These are phyloP conservation scores for Trametes cubensis DNA, from an alignment of 768 basidiomycete genomes.

Conservation along the genomic window DNA sequence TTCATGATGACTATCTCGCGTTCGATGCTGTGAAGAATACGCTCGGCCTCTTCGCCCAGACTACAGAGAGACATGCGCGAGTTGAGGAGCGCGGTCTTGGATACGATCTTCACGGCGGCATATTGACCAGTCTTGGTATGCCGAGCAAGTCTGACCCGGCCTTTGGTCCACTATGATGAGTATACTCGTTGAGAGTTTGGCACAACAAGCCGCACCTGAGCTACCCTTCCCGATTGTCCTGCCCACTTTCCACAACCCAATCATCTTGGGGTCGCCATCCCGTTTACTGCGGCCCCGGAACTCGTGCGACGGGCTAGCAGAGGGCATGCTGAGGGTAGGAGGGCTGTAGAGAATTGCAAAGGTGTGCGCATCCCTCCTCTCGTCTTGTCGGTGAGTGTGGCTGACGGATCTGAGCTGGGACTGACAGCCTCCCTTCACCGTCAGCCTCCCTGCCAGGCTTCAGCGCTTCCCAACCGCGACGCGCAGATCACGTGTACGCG, in stretches of 20 bases:
- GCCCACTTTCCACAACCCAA: constrained; percentile 59
- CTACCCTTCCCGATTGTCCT: constrained; percentile 57
- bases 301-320: constrained; percentile 12
- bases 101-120: constrained; percentile 94
- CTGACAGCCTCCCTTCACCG: too few species aligned
- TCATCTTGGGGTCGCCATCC: constrained; percentile 42
- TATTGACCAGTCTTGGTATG: constrained; percentile 87
- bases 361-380: too few species aligned
- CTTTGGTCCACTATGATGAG: constrained; percentile 42
- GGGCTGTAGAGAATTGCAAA: neutral
- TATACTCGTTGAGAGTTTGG: neutral
- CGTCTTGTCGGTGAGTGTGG: too few species aligned
- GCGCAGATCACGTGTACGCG: too few species aligned
- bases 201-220: constrained; percentile 40
- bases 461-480: too few species aligned
- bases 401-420: too few species aligned
- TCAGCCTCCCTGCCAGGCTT: too few species aligned
- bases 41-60: constrained; percentile 74
- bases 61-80: constrained; percentile 70
- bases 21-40: constrained; percentile 78
- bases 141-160: constrained; percentile 87
- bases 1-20: constrained; percentile 98
- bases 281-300: constrained; percentile 27
- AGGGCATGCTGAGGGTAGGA: constrained; percentile 17
- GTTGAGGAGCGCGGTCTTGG: constrained; percentile 66